These are phyloP conservation scores for Phytopythium boreale DNA, from an alignment of 352 stramenopile genomes.

Conservation along the genomic window DNA sequence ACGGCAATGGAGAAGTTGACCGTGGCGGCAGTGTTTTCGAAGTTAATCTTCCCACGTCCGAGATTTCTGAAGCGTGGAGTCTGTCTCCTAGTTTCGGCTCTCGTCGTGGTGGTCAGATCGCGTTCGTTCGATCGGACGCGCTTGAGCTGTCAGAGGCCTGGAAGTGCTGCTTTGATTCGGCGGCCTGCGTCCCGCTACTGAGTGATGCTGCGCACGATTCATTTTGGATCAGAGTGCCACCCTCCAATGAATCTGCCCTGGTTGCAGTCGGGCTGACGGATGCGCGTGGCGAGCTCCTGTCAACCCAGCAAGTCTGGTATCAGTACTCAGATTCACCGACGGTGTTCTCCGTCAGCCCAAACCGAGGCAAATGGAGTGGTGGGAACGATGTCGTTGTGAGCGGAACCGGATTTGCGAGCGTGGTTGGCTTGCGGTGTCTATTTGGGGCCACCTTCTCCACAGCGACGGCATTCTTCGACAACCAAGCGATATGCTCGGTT, in stretches of 20 bases:
- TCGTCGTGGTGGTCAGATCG: slow-evolving; percentile 8
- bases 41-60: neutral
- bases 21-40: neutral
- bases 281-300: neutral
- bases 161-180: slow-evolving; percentile 36
- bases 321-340: slow-evolving; percentile 22
- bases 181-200: slow-evolving; percentile 18
- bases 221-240: slow-evolving; percentile 18
- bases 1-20: neutral
- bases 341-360: slow-evolving; percentile 20
- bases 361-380: slow-evolving; percentile 12
- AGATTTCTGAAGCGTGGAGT: slow-evolving; percentile 11
- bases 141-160: slow-evolving; percentile 5
- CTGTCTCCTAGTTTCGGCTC: slow-evolving; percentile 21
- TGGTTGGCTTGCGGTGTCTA: slow-evolving; percentile 16
- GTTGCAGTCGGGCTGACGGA: slow-evolving; percentile 18
- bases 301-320: slow-evolving; percentile 28
- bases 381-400: slow-evolving; percentile 23
- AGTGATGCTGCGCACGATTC: neutral
- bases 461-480: slow-evolving; percentile 22
- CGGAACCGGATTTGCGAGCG: slow-evolving; percentile 24
- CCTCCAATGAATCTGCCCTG: slow-evolving; percentile 13
- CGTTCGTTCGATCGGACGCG: neutral
- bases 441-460: slow-evolving; percentile 23
- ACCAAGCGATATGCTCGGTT: slow-evolving; percentile 24